These are phyloP conservation scores for Trametes maxima DNA, from an alignment of 768 basidiomycete species.

Conservation along the genomic window DNA sequence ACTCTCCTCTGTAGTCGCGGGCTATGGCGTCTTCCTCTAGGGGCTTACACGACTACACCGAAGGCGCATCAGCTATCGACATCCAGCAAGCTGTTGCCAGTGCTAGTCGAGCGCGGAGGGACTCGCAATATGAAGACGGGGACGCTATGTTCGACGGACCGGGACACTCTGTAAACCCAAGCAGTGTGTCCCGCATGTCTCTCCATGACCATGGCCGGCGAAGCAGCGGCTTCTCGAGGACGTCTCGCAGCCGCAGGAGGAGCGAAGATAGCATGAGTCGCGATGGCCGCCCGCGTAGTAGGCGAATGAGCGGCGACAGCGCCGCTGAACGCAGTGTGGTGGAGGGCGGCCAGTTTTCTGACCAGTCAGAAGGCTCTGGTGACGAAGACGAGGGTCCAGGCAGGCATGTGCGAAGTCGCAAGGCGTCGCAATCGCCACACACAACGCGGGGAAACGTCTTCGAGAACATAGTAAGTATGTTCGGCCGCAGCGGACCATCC, in stretches of 20 bases:
- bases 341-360: neutral
- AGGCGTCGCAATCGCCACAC: conserved; percentile 24
- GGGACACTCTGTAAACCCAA: conserved; percentile 63
- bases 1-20: neutral
- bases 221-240: conserved; percentile 58
- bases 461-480: conserved; percentile 68
- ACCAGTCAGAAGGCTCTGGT: conserved; percentile 31
- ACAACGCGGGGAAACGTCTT: conserved; percentile 49
- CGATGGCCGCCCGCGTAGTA: conserved; percentile 11
- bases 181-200: conserved; percentile 81
- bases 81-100: conserved; percentile 63
- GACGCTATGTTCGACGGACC: conserved; percentile 80
- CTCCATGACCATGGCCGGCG: conserved; percentile 53
- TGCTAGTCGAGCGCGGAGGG: conserved; percentile 55
- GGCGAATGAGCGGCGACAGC: conserved; percentile 27
- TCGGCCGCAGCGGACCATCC: conserved; percentile 48
- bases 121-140: conserved; percentile 68
- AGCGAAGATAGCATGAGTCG: conserved; percentile 30
- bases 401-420: conserved; percentile 17
- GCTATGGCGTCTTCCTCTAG: conserved; percentile 17
- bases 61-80: conserved; percentile 79
- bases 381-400: conserved; percentile 34
- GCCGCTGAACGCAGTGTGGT: neutral
- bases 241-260: conserved; percentile 55
- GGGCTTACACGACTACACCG: conserved; percentile 69